These are phyloP conservation scores for Oryza officinalis DNA, from an alignment of 176 grass and related monocot genomes.

Conservation along the genomic window DNA sequence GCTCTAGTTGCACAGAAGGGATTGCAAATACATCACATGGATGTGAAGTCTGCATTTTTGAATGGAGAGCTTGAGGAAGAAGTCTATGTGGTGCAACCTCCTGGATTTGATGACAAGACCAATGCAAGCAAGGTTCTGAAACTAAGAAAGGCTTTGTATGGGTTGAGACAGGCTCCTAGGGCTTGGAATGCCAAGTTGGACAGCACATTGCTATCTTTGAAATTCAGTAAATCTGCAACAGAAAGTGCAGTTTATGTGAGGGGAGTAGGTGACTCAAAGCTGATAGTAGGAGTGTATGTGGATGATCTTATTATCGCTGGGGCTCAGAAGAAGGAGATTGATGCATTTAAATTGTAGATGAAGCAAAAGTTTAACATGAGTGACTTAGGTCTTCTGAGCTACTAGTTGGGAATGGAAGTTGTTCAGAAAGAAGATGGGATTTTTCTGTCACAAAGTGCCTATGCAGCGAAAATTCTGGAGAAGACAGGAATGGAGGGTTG, in stretches of 20 bases:
- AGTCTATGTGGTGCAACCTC: neutral
- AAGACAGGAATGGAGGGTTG: neutral
- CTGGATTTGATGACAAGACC: neutral
- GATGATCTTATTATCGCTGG: conserved; percentile 19
- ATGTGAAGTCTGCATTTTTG: conserved; percentile 17
- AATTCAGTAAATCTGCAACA: neutral
- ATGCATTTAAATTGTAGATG: neutral
- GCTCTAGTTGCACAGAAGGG: too few species aligned
- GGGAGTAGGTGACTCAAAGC: neutral
- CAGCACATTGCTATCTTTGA: neutral
- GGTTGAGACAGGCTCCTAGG: neutral
- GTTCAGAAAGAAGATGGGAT: neutral
- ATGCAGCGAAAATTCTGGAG: neutral
- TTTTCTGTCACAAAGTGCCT: neutral
- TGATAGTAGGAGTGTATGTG: conserved; percentile 12
- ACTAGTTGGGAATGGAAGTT: conserved; percentile 22
- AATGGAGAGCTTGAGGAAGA: conserved; percentile 14
- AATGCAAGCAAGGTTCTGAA: neutral
- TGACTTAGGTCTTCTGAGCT: neutral
- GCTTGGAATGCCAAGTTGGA: conserved; percentile 3
- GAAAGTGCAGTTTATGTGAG: neutral
- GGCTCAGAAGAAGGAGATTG: neutral
- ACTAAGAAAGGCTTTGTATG: neutral
- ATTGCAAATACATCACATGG: neutral
- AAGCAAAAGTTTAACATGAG: neutral